Evolutionary conservation across 805 yeast species (phyloP).

Genomic region (Candida sonorensis): DNA sequence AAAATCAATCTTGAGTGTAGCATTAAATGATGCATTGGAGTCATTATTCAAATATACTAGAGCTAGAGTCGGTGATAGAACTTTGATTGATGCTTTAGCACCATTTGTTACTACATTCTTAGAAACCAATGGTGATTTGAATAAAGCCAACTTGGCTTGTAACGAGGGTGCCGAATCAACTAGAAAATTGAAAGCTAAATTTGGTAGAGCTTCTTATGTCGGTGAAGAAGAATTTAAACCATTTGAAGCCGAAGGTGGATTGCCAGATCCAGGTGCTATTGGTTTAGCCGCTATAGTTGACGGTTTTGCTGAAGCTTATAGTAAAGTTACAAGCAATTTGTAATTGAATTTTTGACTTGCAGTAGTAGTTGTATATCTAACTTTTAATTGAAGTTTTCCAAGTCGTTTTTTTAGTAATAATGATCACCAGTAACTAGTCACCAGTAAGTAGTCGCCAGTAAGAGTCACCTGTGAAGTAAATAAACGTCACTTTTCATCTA

Average conservation of each 20-base stretch:
- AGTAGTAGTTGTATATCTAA: not conserved
- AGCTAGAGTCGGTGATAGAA: constrained; percentile 85
- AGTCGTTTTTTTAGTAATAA: no score
- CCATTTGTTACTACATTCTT: constrained; percentile 71
- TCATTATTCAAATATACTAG: constrained; percentile 80
- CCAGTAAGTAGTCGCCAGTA: no score
- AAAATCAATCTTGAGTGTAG: constrained; percentile 34
- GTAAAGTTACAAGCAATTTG: constrained; percentile 13
- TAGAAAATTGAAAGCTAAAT: constrained; percentile 67
- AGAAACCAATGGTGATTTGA: constrained; percentile 40
- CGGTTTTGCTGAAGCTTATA: constrained; percentile 24
- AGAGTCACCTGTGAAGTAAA: no score
- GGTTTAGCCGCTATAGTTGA: constrained; percentile 49
- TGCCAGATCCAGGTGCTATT: constrained; percentile 94
- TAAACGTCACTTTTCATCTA: no score
- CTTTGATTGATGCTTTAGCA: constrained; percentile 80
- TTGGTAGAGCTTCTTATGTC: constrained; percentile 93
- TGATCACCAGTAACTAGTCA: no score
- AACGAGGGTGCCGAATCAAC: constrained; percentile 72
- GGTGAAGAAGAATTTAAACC: constrained; percentile 48
- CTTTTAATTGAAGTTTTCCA: no score
- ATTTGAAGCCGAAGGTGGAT: constrained; percentile 52
- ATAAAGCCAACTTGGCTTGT: constrained; percentile 63
- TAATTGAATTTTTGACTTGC: constrained; percentile 2
- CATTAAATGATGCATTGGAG: constrained; percentile 53